phyloP scores from a whole-genome alignment of 1,139 yeast genomes.

The Protomyces gravidus region DNA sequence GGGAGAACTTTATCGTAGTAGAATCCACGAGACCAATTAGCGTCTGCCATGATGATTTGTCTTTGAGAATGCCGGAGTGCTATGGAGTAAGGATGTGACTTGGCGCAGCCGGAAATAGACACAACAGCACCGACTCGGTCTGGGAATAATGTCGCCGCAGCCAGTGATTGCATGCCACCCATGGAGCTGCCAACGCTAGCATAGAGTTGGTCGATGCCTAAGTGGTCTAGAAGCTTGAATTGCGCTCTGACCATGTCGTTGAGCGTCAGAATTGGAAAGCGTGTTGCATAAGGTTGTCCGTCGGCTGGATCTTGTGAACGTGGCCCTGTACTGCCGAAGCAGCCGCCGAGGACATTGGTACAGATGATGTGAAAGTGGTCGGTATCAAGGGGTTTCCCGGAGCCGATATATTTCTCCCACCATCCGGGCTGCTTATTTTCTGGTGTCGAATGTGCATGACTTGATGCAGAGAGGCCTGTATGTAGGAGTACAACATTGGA shows the following conservation, averaged over 20 bases:
- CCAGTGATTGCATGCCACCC: constrained; percentile 96
- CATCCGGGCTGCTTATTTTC: constrained; percentile 73
- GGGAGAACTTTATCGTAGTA: constrained; percentile 79
- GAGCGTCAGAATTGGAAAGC: constrained; percentile 80
- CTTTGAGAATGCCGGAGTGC: constrained; percentile 92
- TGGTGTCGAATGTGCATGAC: constrained; percentile 85
- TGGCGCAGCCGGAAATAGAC: constrained; percentile 83
- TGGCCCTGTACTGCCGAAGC: constrained; percentile 95
- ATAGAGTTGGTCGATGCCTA: constrained; percentile 59
- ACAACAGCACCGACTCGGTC: constrained; percentile 63
- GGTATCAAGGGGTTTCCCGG: constrained; percentile 74
- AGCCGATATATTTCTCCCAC: constrained; percentile 95
- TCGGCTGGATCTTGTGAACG: constrained; percentile 73
- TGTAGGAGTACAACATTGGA: constrained; percentile 75
- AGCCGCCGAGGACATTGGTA: constrained; percentile 88
- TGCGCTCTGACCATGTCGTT: constrained; percentile 92
- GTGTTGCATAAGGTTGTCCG: constrained; percentile 68
- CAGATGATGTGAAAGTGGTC: constrained; percentile 75
- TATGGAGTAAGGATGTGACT: constrained; percentile 89
- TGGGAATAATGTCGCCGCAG: constrained; percentile 63
- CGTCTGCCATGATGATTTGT: constrained; percentile 90
- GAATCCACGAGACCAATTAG: constrained; percentile 88
- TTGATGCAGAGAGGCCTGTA: constrained; percentile 88
- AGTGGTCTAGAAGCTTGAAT: constrained; percentile 60
- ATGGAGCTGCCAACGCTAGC: constrained; percentile 89